A percentile compares a stretch with the other conserved stretches of the same genome.
Conservation (phyloP, 2,329 filamentous ascomycete genomes). For the Colletotrichum lupini region DNA sequence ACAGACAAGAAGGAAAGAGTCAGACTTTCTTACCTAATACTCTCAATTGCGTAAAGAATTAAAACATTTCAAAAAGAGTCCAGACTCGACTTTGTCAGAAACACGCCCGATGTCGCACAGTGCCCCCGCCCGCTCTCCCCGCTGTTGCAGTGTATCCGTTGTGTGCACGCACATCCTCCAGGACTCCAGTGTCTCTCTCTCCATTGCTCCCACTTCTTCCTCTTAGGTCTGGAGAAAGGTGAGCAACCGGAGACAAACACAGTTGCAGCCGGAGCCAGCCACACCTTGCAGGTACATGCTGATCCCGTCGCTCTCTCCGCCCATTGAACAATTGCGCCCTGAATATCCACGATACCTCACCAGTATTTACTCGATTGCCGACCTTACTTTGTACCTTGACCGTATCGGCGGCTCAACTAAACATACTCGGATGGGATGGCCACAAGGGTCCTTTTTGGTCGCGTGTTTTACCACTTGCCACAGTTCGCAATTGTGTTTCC, state of each 20-base stretch:
- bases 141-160: neutral
- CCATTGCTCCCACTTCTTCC: neutral
- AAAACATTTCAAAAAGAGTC: neutral
- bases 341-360: neutral
- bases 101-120: constrained; percentile 5
- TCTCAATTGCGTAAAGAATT: neutral
- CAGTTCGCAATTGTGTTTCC: neutral
- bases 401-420: constrained; percentile 19
- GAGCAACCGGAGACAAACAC: constrained; percentile 9
- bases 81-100: neutral
- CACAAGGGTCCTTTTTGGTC: neutral
- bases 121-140: no score
- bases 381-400: constrained; percentile 14
- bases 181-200: neutral
- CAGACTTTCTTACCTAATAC: neutral
- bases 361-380: neutral
- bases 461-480: neutral
- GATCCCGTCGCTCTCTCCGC: neutral
- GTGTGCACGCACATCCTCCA: neutral
- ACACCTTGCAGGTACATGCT: constrained; percentile 29
- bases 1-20: neutral
- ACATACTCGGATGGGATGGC: neutral
- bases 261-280: constrained; percentile 17
- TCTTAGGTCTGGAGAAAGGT: neutral
- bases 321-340: constrained; percentile 12